Evolutionary conservation across 116 monocot species (phyloP).

Genomic region (Papilionanthe hybrid): DNA sequence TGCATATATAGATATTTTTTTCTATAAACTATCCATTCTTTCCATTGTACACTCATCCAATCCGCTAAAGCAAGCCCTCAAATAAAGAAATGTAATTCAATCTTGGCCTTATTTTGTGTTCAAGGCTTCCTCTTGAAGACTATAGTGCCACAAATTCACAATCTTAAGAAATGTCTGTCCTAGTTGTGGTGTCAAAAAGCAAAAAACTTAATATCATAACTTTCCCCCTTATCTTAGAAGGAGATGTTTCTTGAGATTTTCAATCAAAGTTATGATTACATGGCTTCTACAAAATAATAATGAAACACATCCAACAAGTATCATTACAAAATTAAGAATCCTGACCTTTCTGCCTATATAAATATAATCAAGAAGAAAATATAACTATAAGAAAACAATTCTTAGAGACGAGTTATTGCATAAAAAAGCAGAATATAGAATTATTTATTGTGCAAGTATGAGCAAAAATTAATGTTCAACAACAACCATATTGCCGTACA

Average conservation of each 20-base stretch:
- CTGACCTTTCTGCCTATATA: background rate
- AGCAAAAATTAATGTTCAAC: background rate
- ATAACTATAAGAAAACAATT: background rate
- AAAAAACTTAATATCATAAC: background rate
- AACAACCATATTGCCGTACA: background rate
- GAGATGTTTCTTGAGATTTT: background rate
- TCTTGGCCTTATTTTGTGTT: no score
- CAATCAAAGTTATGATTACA: background rate
- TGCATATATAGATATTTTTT: no score
- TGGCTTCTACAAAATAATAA: background rate
- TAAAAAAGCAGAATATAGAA: background rate
- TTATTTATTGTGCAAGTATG: background rate
- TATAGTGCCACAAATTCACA: no score
- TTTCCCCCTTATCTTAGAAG: background rate
- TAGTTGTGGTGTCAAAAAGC: background rate
- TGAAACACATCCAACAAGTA: background rate
- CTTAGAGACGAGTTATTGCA: background rate
- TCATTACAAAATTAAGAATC: background rate
- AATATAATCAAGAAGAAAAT: background rate
- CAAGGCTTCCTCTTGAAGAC: no score
- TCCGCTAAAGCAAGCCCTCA: no score
- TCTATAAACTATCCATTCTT: no score
- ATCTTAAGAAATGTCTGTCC: no score
- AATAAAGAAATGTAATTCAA: no score
- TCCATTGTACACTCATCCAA: no score